phyloP scores from a whole-genome alignment of 2,329 filamentous ascomycete genomes.

The Pseudogymnoascus sp. region DNA sequence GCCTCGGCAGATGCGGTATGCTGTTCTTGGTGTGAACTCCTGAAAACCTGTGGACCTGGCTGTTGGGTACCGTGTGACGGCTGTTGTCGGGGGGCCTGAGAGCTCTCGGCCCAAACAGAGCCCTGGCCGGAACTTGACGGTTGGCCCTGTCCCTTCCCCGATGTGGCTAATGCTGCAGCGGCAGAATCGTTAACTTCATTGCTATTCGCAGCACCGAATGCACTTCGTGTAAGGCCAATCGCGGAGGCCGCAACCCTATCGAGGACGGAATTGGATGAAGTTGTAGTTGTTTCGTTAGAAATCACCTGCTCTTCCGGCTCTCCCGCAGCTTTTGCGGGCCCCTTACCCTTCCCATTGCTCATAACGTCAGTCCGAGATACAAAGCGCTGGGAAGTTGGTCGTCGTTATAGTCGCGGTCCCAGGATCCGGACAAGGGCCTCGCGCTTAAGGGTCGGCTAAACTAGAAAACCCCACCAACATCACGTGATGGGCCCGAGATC shows the following conservation, averaged over 20 bases:
- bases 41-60: conserved; percentile 12
- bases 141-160: conserved; percentile 18
- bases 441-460: conserved; percentile 7
- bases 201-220: conserved; percentile 22
- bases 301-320: conserved; percentile 10
- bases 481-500: neutral
- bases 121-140: conserved; percentile 13
- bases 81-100: conserved; percentile 14
- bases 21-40: conserved; percentile 19
- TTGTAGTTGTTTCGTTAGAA: conserved; percentile 4
- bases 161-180: conserved; percentile 20
- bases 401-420: conserved; percentile 1
- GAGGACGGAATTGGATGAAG: conserved; percentile 17
- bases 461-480: neutral
- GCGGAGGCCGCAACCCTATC: conserved; percentile 29
- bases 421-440: conserved; percentile 4
- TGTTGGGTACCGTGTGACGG: neutral
- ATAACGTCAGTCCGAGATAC: conserved; percentile 9
- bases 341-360: conserved; percentile 22
- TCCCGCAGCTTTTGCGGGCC: conserved; percentile 13
- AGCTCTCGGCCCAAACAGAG: conserved; percentile 20
- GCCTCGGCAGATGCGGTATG: conserved; percentile 21
- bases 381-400: neutral
- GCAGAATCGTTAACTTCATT: conserved; percentile 19
- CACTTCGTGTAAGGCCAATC: conserved; percentile 27